These are phyloP conservation scores for Epicoccum nigrum DNA, from an alignment of 2,329 filamentous ascomycete genomes.

Conservation along the genomic window DNA sequence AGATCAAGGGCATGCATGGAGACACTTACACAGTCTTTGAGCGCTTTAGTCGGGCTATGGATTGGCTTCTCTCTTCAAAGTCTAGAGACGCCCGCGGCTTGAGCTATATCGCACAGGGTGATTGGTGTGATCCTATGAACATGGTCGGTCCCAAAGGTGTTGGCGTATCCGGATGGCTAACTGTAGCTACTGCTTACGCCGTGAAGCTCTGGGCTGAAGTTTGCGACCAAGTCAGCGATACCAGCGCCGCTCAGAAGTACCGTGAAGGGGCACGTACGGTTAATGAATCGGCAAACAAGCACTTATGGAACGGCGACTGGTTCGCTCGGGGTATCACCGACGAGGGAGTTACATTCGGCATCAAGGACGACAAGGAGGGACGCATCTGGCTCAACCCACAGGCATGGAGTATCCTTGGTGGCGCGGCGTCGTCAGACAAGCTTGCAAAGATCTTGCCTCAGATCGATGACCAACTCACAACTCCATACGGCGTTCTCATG, in stretches of 20 bases:
- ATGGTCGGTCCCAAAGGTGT: conserved; percentile 66
- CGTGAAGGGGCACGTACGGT: conserved; percentile 53
- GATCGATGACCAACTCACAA: conserved; percentile 59
- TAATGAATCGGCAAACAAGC: conserved; percentile 58
- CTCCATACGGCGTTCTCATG: conserved; percentile 63
- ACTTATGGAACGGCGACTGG: conserved; percentile 65
- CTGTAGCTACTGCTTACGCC: conserved; percentile 61
- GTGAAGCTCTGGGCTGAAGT: conserved; percentile 61
- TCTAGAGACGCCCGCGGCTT: conserved; percentile 61
- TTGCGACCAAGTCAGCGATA: conserved; percentile 54
- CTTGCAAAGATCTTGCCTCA: conserved; percentile 55
- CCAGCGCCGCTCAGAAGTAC: conserved; percentile 53
- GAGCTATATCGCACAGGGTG: conserved; percentile 64
- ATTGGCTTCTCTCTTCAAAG: conserved; percentile 56
- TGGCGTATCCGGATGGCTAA: conserved; percentile 65
- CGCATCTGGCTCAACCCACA: conserved; percentile 66
- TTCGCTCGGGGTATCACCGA: conserved; percentile 65
- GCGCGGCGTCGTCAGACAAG: conserved; percentile 55
- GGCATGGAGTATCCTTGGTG: conserved; percentile 61
- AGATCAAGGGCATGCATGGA: conserved; percentile 52
- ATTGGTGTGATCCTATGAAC: conserved; percentile 68
- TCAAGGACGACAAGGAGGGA: conserved; percentile 58
- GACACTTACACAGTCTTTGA: conserved; percentile 60
- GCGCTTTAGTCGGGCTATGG: conserved; percentile 62
- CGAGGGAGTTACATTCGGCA: conserved; percentile 60